Conservation (phyloP, 371 early-diverging fungal species). For the Syncephalastrum sp. region DNA sequence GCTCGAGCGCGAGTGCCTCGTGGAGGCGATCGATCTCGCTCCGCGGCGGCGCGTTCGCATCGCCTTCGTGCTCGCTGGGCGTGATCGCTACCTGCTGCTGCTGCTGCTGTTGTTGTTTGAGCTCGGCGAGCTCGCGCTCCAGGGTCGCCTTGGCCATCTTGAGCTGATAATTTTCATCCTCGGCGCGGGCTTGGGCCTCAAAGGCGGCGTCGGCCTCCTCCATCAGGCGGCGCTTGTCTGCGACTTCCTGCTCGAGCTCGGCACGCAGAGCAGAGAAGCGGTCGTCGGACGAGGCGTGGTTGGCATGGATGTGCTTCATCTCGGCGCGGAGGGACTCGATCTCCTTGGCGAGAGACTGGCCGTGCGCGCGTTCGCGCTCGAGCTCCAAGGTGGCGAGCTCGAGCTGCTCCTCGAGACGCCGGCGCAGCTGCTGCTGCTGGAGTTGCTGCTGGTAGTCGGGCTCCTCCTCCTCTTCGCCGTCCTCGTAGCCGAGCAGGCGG, state of each 20-base stretch:
- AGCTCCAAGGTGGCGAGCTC: conserved; percentile 35
- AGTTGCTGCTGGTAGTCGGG: neutral
- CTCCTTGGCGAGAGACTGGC: conserved; percentile 19
- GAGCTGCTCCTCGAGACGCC: conserved; percentile 39
- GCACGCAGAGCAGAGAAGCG: conserved; percentile 21
- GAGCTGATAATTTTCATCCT: conserved; percentile 39
- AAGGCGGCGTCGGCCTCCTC: conserved; percentile 44
- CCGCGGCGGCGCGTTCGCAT: conserved; percentile 16
- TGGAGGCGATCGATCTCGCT: conserved; percentile 45
- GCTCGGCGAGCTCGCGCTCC: conserved; percentile 20
- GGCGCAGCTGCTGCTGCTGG: conserved; percentile 31
- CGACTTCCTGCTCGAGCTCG: conserved; percentile 34
- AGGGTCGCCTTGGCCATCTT: conserved; percentile 28
- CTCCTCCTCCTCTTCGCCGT: conserved; percentile 15
- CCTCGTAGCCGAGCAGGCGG: conserved; percentile 9
- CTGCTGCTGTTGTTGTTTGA: conserved; percentile 1
- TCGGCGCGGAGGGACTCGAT: conserved; percentile 21
- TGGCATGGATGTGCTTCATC: conserved; percentile 16
- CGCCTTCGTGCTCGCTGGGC: no score
- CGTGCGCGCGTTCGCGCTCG: conserved; percentile 23
- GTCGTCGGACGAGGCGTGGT: conserved; percentile 16
- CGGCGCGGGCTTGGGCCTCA: conserved; percentile 38
- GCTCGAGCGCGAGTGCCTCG: conserved; percentile 44
- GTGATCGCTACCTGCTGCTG: no score
- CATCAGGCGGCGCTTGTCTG: conserved; percentile 38